Evolutionary conservation across 345 rosid genomes (phyloP).

Genomic region (Eucalyptus curtisii): DNA sequence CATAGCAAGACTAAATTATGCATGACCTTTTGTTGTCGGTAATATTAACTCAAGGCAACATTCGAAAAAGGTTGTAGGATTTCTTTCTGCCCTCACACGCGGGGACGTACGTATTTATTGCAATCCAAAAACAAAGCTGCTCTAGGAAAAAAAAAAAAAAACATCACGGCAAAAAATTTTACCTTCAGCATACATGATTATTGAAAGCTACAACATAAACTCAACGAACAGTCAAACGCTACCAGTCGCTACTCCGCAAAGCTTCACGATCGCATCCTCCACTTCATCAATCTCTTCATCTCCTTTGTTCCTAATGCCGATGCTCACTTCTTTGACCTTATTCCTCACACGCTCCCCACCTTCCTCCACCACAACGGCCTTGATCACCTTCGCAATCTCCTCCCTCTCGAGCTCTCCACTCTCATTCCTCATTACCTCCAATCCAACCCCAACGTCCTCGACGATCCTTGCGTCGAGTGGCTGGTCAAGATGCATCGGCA

Average conservation of each 20-base stretch:
- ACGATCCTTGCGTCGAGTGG: neutral
- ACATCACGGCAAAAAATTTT: neutral
- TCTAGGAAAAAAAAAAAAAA: neutral
- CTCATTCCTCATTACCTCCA: neutral
- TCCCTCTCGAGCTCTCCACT: neutral
- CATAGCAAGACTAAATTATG: neutral
- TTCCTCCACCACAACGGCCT: neutral
- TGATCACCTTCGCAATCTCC: slow-evolving; percentile 1
- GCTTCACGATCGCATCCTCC: neutral
- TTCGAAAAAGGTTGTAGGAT: neutral
- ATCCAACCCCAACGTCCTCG: neutral
- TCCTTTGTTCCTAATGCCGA: neutral
- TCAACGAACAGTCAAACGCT: neutral
- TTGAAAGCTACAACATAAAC: neutral
- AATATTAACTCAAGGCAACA: neutral
- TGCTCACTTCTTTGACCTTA: neutral
- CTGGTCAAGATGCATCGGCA: slow-evolving; percentile 20
- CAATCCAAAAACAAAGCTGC: neutral
- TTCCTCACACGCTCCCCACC: neutral
- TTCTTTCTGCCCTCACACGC: neutral
- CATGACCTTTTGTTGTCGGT: neutral
- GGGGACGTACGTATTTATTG: neutral
- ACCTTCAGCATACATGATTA: neutral
- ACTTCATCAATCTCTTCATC: neutral
- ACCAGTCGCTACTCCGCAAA: neutral